Evolutionary conservation across 352 stramenopile species (phyloP).

Genomic region (Pythium graminicola): DNA sequence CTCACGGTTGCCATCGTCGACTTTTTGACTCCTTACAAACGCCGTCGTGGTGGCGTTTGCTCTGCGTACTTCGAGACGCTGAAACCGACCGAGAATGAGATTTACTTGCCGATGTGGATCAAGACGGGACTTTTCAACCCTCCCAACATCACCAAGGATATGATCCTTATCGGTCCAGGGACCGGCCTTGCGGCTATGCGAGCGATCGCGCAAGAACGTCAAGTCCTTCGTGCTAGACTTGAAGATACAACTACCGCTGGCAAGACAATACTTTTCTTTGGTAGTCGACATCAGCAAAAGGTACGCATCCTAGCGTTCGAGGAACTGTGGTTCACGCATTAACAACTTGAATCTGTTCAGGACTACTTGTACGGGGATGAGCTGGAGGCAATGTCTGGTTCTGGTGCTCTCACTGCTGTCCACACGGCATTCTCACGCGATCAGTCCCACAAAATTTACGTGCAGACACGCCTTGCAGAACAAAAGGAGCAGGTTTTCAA

Average conservation of each 20-base stretch:
- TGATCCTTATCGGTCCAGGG: conserved; percentile 88
- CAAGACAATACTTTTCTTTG: conserved; percentile 77
- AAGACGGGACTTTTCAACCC: conserved; percentile 80
- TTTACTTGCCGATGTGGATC: conserved; percentile 72
- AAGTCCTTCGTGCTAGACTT: conserved; percentile 35
- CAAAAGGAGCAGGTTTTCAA: conserved; percentile 67
- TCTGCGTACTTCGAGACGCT: conserved; percentile 73
- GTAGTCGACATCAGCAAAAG: conserved; percentile 78
- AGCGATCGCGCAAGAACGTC: conserved; percentile 80
- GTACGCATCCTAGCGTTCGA: conserved; percentile 30
- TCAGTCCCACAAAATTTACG: conserved; percentile 87
- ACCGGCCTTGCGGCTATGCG: conserved; percentile 89
- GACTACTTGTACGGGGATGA: conserved; percentile 89
- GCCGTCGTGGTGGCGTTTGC: conserved; percentile 74
- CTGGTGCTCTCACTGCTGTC: conserved; percentile 56
- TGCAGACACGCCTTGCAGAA: conserved; percentile 83
- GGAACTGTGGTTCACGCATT: too few species aligned
- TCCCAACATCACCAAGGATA: conserved; percentile 31
- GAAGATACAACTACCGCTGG: conserved; percentile 12
- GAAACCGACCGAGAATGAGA: conserved; percentile 27
- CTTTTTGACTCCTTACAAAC: conserved; percentile 88
- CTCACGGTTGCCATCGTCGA: conserved; percentile 86
- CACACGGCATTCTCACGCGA: conserved; percentile 90
- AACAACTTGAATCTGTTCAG: conserved; percentile 17
- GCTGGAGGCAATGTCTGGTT: conserved; percentile 37